Conservation (phyloP, 1,284 basidiomycete species). For the Phylloporus sp. region DNA sequence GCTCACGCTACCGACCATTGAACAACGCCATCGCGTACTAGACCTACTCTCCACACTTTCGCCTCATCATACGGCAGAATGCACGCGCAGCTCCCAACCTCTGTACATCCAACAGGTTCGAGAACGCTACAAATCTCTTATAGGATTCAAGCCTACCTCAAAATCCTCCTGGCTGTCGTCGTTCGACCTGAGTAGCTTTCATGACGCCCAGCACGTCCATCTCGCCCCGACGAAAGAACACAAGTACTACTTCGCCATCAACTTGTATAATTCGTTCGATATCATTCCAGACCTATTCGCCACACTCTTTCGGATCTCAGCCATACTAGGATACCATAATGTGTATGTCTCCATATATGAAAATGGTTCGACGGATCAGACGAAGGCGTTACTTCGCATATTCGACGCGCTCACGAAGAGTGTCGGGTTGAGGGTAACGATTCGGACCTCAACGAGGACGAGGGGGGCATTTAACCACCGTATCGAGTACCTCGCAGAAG, state of each 20-base stretch:
- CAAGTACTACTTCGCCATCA: constrained; percentile 99
- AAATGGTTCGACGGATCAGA: constrained; percentile 96
- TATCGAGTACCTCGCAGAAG: constrained; percentile 97
- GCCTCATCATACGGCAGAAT: constrained; percentile 90
- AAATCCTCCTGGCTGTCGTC: constrained; percentile 65
- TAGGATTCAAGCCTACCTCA: constrained; percentile 72
- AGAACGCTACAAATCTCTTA: constrained; percentile 81
- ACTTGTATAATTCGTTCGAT: constrained; percentile 98
- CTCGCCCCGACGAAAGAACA: constrained; percentile 61
- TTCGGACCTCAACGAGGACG: constrained; percentile 88
- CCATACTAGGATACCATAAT: constrained; percentile 93
- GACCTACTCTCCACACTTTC: constrained; percentile 85
- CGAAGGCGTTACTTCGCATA: constrained; percentile 90
- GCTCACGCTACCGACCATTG: constrained; percentile 69
- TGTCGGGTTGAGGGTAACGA: constrained; percentile 89
- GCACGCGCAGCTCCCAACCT: constrained; percentile 81
- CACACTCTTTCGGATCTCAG: constrained; percentile 90
- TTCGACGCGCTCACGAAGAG: constrained; percentile 89
- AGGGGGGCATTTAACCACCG: constrained; percentile 97
- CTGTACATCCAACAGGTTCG: constrained; percentile 83
- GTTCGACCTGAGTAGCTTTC: constrained; percentile 47
- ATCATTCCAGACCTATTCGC: constrained; percentile 95
- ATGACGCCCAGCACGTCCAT: constrained; percentile 48
- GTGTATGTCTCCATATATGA: constrained; percentile 98
- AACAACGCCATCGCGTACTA: constrained; percentile 84